Evolutionary conservation across 495 filamentous ascomycete genomes (phyloP), one percentile per base, ranked within the genome.

Genomic region (Penicillium bovifimosum): DNA sequence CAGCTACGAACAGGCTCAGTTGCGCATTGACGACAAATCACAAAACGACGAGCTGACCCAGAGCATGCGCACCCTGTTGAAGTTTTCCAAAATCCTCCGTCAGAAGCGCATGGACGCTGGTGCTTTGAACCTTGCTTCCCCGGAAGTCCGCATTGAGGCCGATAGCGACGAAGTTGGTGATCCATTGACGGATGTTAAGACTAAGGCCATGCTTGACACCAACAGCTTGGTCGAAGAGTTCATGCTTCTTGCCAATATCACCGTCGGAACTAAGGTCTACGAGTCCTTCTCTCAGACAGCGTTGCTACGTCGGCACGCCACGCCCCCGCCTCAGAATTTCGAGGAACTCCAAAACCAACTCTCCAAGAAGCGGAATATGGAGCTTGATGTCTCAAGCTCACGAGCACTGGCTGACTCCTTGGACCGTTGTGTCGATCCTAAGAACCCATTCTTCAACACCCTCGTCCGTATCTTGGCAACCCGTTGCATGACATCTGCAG

Each of bases 181-280:
- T 63, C 95, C 93, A 0, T 84, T 96, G 46, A 67, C 70, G 6
- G 95, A 99, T 63, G 86, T 99, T 54, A 90, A 96, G 74, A 95
- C 90, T 1, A 98, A 97, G 67, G 77, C 89, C 49, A 81, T 87
- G 52, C 82, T 97, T n/a, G 90, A 89, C 61, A 98, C 93, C 48
- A 97, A 96, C 76, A 96, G 91, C 20, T 79, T 98, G 6, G 93
- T 98, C 20, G 93, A 98, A 63, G 93, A 98, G 61, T 97, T 98
- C 77, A 98, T 98, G 93, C 79, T 97, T 62, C 88, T 97, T 63
- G 93, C 95, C 75, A 98, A 97, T 70, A 96, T 88, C 64, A 88
- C 83, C 53, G 93, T 98, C 20, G 93, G 91, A 6, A 73, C 80
- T 34, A 95, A 88, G 62, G 89, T 95, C 59, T 88, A 92, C 72